phyloP scores from a whole-genome alignment of 352 stramenopile genomes.

The Phytophthora macrochlamydospora region DNA sequence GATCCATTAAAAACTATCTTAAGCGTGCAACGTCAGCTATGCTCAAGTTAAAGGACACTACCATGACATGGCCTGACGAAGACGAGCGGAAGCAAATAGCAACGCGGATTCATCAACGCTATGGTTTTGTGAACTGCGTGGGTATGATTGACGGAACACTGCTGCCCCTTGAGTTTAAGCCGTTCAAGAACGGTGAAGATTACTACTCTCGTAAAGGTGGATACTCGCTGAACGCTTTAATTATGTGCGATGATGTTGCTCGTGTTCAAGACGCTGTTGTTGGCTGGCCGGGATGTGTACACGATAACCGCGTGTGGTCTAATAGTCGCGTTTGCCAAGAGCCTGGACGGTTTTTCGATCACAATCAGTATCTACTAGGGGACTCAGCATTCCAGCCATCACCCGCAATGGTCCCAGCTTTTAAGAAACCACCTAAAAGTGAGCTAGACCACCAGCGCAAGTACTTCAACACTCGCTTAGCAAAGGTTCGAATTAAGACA shows the following conservation, averaged over 20 bases:
- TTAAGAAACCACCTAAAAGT: slow-evolving; percentile 15
- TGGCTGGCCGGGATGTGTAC: slow-evolving; percentile 29
- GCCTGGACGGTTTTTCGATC: slow-evolving; percentile 1
- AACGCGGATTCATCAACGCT: neutral
- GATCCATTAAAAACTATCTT: slow-evolving; percentile 15
- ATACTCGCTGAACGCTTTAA: slow-evolving; percentile 25
- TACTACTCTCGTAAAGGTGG: slow-evolving; percentile 35
- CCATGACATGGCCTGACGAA: slow-evolving; percentile 1
- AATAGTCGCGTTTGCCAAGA: slow-evolving; percentile 13
- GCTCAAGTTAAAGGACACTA: neutral
- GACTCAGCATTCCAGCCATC: slow-evolving; percentile 38
- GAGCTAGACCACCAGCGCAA: neutral
- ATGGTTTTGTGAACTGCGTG: neutral
- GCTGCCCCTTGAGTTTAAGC: slow-evolving; percentile 15
- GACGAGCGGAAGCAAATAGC: neutral
- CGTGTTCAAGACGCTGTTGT: slow-evolving; percentile 22
- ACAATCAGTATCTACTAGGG: slow-evolving; percentile 28
- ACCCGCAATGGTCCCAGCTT: slow-evolving; percentile 11
- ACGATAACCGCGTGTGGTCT: slow-evolving; percentile 37
- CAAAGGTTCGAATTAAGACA: slow-evolving; percentile 18
- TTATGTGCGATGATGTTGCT: slow-evolving; percentile 31
- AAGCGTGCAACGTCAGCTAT: neutral
- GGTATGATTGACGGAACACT: neutral
- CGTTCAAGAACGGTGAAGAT: slow-evolving; percentile 22
- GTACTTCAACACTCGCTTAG: slow-evolving; percentile 25